Conservation (phyloP, 1,284 basidiomycete genomes). For the Apiotrichum montevideense region DNA sequence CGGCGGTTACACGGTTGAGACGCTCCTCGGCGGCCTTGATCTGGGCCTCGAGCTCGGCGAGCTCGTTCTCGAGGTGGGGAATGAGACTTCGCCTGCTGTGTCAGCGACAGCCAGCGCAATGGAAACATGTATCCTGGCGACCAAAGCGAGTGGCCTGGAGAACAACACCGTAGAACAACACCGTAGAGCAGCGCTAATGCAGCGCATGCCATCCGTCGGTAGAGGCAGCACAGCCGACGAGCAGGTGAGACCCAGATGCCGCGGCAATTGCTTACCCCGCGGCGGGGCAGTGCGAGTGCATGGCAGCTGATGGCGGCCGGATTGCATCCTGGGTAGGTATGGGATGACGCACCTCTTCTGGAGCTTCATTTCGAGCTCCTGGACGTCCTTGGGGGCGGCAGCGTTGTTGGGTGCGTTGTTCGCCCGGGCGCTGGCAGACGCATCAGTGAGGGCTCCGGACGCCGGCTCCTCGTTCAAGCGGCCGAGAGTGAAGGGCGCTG, state of each 20-base stretch:
- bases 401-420: conserved; percentile 9
- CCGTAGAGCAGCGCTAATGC: too few relatives aligned
- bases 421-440: conserved; percentile 9
- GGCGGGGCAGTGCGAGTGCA: too few relatives aligned
- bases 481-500: conserved; percentile 1
- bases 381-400: conserved; percentile 18
- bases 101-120: neutral
- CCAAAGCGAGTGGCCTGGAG: too few relatives aligned
- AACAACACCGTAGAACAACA: too few relatives aligned
- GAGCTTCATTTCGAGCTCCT: conserved; percentile 39
- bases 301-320: too few relatives aligned
- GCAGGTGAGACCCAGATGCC: too few relatives aligned
- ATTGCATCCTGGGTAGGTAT: too few relatives aligned
- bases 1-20: conserved; percentile 13
- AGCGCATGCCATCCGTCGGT: too few relatives aligned
- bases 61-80: conserved; percentile 37
- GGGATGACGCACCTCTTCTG: conserved; percentile 32
- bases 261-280: too few relatives aligned
- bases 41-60: conserved; percentile 40
- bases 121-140: too few relatives aligned
- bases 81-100: conserved; percentile 30
- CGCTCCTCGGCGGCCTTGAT: conserved; percentile 42
- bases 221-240: too few relatives aligned
- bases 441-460: conserved; percentile 3
- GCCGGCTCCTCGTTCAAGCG: conserved; percentile 5